phyloP scores from a whole-genome alignment of 2,329 filamentous ascomycete species.

The Ophidiomyces ophidiicola region DNA sequence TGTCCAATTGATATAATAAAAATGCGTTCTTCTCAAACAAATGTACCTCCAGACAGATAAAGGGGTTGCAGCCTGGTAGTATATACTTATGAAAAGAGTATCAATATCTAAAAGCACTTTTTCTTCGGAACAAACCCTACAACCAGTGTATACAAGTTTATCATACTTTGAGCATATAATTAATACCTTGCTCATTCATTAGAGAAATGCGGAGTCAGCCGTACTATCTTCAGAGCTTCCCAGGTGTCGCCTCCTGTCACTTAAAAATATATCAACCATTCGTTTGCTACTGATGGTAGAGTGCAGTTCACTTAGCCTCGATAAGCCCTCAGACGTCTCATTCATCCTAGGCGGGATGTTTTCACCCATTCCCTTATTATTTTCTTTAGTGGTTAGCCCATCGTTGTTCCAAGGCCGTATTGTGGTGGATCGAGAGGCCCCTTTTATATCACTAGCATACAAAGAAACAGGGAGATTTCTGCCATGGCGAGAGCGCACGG shows the following conservation, averaged over 20 bases:
- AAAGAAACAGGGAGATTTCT: constrained; percentile 2
- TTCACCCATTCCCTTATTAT: constrained; percentile 11
- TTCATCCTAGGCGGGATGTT: background rate
- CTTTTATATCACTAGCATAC: constrained; percentile 6
- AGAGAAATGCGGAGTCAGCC: constrained; percentile 16
- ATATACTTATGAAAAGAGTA: too few species aligned
- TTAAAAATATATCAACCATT: constrained; percentile 18
- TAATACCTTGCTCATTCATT: too few species aligned
- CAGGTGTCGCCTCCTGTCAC: constrained; percentile 15
- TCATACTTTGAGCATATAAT: too few species aligned
- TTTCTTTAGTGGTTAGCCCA: constrained; percentile 14
- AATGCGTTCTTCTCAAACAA: too few species aligned
- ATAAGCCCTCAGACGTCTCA: constrained; percentile 2
- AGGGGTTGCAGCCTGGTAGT: too few species aligned
- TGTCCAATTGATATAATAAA: too few species aligned
- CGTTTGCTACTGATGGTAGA: constrained; percentile 17
- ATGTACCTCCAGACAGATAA: too few species aligned
- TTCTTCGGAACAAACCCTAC: too few species aligned
- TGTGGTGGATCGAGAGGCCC: constrained; percentile 7
- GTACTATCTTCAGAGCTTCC: constrained; percentile 11
- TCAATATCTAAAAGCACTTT: too few species aligned
- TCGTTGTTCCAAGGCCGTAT: constrained; percentile 10
- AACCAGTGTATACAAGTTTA: too few species aligned
- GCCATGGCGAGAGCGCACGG: constrained; percentile 6
- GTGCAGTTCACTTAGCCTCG: constrained; percentile 13